Conservation (phyloP, 305 asterid genomes). For the Fraxinus xanthoxyloides region DNA sequence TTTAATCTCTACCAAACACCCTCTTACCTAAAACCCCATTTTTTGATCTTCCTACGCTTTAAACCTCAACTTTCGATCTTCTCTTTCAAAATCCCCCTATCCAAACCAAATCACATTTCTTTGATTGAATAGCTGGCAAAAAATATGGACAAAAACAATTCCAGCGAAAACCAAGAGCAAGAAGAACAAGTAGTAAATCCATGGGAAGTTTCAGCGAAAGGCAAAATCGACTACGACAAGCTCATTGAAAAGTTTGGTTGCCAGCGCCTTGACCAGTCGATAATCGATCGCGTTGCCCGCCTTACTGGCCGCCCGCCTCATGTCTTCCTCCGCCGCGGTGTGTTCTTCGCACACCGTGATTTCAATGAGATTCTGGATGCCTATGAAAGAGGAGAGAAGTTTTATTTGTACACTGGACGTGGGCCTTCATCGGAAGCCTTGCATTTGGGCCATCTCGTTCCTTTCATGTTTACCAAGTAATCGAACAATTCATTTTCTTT, state of each 20-base stretch:
- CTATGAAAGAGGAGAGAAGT: conserved; percentile 80
- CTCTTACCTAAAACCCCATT: background rate
- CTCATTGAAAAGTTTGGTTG: conserved; percentile 88
- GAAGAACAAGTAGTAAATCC: conserved; percentile 80
- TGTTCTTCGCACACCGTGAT: conserved; percentile 93
- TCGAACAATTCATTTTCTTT: background rate
- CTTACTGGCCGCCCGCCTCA: conserved; percentile 78
- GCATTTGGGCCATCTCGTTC: conserved; percentile 95
- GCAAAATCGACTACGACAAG: conserved; percentile 88
- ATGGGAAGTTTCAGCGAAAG: conserved; percentile 81
- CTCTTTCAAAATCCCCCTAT: background rate
- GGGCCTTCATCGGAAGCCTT: conserved; percentile 97
- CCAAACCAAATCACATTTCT: background rate
- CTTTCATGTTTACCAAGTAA: conserved; percentile 95
- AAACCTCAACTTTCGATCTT: background rate
- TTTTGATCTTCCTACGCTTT: background rate
- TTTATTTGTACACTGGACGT: conserved; percentile 87
- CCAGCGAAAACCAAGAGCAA: conserved; percentile 24
- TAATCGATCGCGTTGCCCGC: conserved; percentile 66
- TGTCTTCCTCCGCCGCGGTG: conserved; percentile 96
- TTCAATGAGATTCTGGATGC: conserved; percentile 64
- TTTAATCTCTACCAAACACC: no score
- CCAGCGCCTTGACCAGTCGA: conserved; percentile 70
- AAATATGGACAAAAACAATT: background rate
- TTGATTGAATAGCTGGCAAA: background rate